Base-by-base conservation (phyloP, 2,329 filamentous ascomycete genomes). In the Dactylellina leptospora region DNA sequence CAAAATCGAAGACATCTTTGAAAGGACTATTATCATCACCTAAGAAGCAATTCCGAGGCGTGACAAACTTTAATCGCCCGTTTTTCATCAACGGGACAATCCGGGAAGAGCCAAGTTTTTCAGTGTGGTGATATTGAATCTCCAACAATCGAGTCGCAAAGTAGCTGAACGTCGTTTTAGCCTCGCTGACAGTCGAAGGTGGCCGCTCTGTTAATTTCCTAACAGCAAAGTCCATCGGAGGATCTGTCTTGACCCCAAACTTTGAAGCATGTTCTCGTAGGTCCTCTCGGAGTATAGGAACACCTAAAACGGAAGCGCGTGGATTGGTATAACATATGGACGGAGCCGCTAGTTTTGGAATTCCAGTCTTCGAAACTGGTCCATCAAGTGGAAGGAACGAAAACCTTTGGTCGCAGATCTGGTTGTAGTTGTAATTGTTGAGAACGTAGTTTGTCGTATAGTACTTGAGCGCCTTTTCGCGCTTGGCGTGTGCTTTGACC, bases 1-100 rank as follows among this genome's bases (percentile, higher is more conserved):
- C 93, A 80, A 97, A 99, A 78, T 97, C 92, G 75, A 99, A 96
- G 28, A 99, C 96, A 28, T 96, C 90, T 9, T 87, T 90, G 77
- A 96, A 99, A 5, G 74, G 75, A 85, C 87, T 25, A 75, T 88
- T 84, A 61, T 86, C 82, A 56, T 85, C 83, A 6, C 95, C 95
- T 1, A 99, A 83, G 78, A 96, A 99, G 74, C 90, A 92, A 40
- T 87, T 84, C 47, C 84, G 85, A 3, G 95, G 93, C 13, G 86
- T 84, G 45, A 92, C 83, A 75, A 87, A 84, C 75, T 83, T 81
- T 75, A 78, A 56, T 74, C 77, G 64, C 81, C 79, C 18, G 75
- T 76, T 74, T 13, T 72, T 74, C 33, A 74, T 60, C 9, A 95
- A 84, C 0, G 93, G 93, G 1, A 96, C 87, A 63, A 97, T 91